Base-by-base conservation (phyloP, 108 stramenopile species). In the Conticribra weissflogii region DNA sequence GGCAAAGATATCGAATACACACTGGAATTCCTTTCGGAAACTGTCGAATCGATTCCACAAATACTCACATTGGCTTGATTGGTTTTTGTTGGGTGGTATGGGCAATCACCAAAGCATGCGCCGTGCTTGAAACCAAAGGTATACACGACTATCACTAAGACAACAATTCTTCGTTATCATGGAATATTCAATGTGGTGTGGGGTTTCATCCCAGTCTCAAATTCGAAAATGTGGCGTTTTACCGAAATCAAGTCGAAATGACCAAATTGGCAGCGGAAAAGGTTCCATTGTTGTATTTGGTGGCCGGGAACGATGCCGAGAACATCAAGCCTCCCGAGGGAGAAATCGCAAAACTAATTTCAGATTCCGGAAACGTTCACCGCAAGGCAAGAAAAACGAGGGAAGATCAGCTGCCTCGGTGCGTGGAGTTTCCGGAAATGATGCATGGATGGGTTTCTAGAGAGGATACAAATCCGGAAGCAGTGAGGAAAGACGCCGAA, bases 1-100 rank as follows among this genome's bases (percentile, higher is more conserved):
- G 27, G 41, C n/a, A 57, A 18, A 19, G 66, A 81, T 46, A 59
- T 69, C 0, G 52, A 60, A 7, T 29, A 50, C 8, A 59, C 56
- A 62, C 28, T 68, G n/a, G 69, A 78, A 22, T 74, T 53, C 57
- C 30, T 82, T 18, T 17, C 23, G 5, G 14, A n/a, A 1, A 51
- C 48, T 8, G n/a, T n/a, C n/a, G n/a, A n/a, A 48, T 60, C 23
- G 52, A 32, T 18, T 49, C 67, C 15, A 27, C 32, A n/a, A n/a
- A 30, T 1, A 59, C 51, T n/a, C 21, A 81, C 17, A 31, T 78
- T 48, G 71, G 72, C 18, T 55, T 59, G 9, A 48, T 81, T n/a
- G 83, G 79, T 44, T 84, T 84, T 59, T 84, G 83, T 32, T 84
- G 79, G 79, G 83, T 79, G 0, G 70, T 47, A 0, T 84, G 79